A percentile compares a stretch with the other conserved stretches of the same genome.
These are phyloP conservation scores for Paulownia fortunei DNA, from an alignment of 257 asterid species.

Conservation along the genomic window DNA sequence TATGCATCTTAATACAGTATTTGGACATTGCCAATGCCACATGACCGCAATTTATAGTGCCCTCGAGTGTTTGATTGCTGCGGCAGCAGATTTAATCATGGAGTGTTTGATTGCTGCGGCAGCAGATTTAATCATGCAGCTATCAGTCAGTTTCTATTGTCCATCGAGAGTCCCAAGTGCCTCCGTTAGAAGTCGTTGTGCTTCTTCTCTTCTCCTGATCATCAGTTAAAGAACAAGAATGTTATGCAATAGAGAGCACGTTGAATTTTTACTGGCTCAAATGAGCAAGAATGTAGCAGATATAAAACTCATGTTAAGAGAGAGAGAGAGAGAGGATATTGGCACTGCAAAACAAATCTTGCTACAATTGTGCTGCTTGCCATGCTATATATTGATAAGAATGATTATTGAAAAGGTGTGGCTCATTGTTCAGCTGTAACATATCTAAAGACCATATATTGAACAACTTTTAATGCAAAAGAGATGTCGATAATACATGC, in stretches of 20 bases:
- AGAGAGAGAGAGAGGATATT: not conserved
- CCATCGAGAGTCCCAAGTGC: constrained; percentile 75
- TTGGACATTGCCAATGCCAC: not conserved
- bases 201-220: constrained; percentile 90
- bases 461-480: constrained; percentile 1
- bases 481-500: not conserved
- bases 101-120: not conserved
- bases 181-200: constrained; percentile 71
- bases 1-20: not conserved
- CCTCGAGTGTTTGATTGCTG: not conserved
- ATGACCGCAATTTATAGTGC: not conserved
- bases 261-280: not conserved
- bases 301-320: not conserved
- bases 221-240: constrained; percentile 25
- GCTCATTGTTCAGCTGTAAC: not conserved
- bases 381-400: not conserved
- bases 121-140: not conserved
- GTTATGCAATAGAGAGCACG: not conserved
- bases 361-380: not conserved
- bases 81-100: not conserved
- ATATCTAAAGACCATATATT: not conserved
- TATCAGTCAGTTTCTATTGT: constrained; percentile 36
- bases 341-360: not conserved
- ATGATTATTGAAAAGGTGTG: not conserved
- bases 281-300: not conserved